Evolutionary conservation across 2,329 filamentous ascomycete genomes (phyloP).

Genomic region (Clarireedia hainanense): DNA sequence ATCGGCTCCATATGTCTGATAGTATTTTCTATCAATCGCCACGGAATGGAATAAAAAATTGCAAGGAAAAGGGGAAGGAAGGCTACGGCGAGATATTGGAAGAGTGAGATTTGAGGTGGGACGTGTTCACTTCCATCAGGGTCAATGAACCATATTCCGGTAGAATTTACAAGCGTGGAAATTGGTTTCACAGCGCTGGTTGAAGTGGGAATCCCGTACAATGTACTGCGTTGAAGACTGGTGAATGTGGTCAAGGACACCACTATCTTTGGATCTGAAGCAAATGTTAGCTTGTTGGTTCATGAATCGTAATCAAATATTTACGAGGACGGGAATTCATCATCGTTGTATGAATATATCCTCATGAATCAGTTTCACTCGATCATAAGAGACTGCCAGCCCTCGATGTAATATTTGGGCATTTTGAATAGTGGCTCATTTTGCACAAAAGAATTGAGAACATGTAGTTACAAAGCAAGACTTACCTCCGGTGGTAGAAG

Average conservation of each 20-base stretch:
- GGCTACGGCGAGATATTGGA: not conserved
- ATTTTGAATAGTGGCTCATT: too few species aligned
- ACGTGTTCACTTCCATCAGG: not conserved
- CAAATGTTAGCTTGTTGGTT: too few species aligned
- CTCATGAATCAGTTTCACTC: too few species aligned
- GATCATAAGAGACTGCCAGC: too few species aligned
- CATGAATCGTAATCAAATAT: too few species aligned
- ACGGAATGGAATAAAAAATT: not conserved
- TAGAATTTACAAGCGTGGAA: conserved; percentile 1
- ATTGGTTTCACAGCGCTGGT: not conserved
- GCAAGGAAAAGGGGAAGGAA: not conserved
- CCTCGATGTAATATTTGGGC: too few species aligned
- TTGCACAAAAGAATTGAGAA: too few species aligned
- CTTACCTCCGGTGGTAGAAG: too few species aligned
- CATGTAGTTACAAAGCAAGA: too few species aligned
- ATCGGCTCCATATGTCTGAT: not conserved
- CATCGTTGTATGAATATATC: too few species aligned
- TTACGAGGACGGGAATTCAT: too few species aligned
- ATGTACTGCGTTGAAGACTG: not conserved
- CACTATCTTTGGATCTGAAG: not conserved
- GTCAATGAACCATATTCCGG: not conserved
- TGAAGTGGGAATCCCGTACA: too few species aligned
- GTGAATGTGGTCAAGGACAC: not conserved
- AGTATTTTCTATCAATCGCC: not conserved
- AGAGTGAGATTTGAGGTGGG: not conserved